Evolutionary conservation across 2,329 filamentous ascomycete genomes (phyloP).

Genomic region (Pseudocercospora vitis): DNA sequence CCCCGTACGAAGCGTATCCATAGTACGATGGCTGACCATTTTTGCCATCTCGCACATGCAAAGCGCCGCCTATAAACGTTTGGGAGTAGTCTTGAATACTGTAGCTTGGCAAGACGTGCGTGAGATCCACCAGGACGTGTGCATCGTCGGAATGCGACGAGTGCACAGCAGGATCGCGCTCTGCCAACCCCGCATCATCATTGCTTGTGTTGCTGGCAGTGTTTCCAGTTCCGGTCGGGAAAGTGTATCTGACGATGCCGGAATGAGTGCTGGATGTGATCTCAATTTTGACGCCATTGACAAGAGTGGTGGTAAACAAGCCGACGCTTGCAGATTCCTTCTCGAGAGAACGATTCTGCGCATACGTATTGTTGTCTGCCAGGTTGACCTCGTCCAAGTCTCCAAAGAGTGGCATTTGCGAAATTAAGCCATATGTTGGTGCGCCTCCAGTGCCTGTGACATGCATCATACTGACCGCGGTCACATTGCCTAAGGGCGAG

Average conservation of each 20-base stretch:
- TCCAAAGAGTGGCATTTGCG: constrained; percentile 45
- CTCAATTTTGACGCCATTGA: constrained; percentile 40
- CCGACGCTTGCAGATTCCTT: constrained; percentile 40
- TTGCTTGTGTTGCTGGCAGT: background rate
- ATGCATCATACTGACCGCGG: constrained; percentile 43
- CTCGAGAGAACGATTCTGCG: constrained; percentile 38
- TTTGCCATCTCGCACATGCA: constrained; percentile 32
- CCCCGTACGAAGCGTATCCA: constrained; percentile 51
- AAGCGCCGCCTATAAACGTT: constrained; percentile 22
- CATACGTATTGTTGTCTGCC: constrained; percentile 45
- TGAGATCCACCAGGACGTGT: constrained; percentile 50
- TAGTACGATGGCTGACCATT: constrained; percentile 40
- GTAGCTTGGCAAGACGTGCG: constrained; percentile 50
- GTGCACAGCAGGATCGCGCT: background rate
- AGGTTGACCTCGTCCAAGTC: constrained; percentile 45
- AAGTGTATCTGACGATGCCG: constrained; percentile 41
- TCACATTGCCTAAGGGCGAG: constrained; percentile 43
- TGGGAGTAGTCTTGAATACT: constrained; percentile 29
- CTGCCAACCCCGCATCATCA: background rate
- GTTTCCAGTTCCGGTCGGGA: constrained; percentile 33
- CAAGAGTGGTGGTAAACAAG: constrained; percentile 39
- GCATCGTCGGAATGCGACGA: constrained; percentile 37
- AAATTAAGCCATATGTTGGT: constrained; percentile 43
- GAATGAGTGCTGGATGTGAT: constrained; percentile 42
- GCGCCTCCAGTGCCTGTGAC: constrained; percentile 36